These are phyloP conservation scores for Ploettnerulaceae sp. DNA, from an alignment of 2,329 filamentous ascomycete species.

Conservation along the genomic window DNA sequence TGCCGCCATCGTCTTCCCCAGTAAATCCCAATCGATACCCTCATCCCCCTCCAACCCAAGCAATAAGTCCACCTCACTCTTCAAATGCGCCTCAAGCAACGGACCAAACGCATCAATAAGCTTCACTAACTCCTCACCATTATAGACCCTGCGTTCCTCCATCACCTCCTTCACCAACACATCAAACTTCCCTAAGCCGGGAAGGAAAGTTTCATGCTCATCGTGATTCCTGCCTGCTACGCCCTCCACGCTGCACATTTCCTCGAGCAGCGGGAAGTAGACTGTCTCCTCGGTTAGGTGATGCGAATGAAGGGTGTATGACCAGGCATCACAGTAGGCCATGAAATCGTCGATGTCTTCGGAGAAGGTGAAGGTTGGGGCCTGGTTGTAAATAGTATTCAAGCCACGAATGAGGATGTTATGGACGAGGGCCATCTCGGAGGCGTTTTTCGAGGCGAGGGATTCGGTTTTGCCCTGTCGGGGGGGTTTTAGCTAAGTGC, in stretches of 20 bases:
- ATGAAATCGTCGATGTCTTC: slow-evolving; percentile 35
- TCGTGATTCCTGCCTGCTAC: slow-evolving; percentile 40
- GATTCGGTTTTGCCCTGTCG: too few species aligned
- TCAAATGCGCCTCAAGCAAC: slow-evolving; percentile 35
- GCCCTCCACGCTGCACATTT: slow-evolving; percentile 34
- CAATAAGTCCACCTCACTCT: slow-evolving; percentile 38
- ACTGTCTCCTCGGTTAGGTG: slow-evolving; percentile 37
- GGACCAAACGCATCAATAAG: slow-evolving; percentile 37
- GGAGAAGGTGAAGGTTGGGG: slow-evolving; percentile 34
- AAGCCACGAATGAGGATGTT: slow-evolving; percentile 37
- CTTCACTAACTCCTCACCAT: slow-evolving; percentile 31
- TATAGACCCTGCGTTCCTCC: slow-evolving; percentile 30
- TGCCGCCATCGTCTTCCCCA: slow-evolving; percentile 14
- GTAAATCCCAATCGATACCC: slow-evolving; percentile 26
- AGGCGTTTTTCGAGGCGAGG: too few species aligned
- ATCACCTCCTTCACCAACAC: slow-evolving; percentile 31
- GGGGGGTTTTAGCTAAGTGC: too few species aligned
- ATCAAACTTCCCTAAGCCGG: slow-evolving; percentile 33
- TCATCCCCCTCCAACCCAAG: slow-evolving; percentile 34
- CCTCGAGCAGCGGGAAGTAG: slow-evolving; percentile 39
- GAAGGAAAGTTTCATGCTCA: slow-evolving; percentile 39
- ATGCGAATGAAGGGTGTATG: slow-evolving; percentile 35
- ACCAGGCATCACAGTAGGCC: slow-evolving; percentile 15
- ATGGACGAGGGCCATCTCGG: slow-evolving; percentile 34
- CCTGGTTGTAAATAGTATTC: slow-evolving; percentile 37